Base-by-base conservation (phyloP, 108 stramenopile genomes). In the Skeletonema menzelii region DNA sequence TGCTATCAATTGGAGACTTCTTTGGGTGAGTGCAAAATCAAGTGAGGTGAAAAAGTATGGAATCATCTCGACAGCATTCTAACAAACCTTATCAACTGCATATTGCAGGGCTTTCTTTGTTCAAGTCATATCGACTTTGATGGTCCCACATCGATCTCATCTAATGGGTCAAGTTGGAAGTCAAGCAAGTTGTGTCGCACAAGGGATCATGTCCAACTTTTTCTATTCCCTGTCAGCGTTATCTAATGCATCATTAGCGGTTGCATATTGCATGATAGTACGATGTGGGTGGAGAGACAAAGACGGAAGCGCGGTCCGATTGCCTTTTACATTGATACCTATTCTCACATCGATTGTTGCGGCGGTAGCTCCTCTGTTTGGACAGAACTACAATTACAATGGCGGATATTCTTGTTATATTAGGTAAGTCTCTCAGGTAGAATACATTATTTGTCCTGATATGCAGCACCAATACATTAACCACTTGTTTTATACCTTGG, bases 381-480 rank as follows among this genome's bases (percentile, higher is more conserved):
- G 72, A 13, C 15, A 56, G 26, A 49, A 63, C 24, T 72, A 72
- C 63, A 72, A 72, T 38, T 72, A 56, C 63, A 72, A 64, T 32
- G 72, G 63, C 27, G 63, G 53, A 1, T 72, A 63, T 32, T 72
- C 46, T 64, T 72, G 72, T 56, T 62, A 64, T 38, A 64, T 72
- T 40, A 55, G 40, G 40, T 42, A 2, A 42, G 40, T n/a, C 3
- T 15, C 40, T 42, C 40, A n/a, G 3, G 15, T 42, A n/a, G 40
- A 42, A 42, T 37, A 11, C 35, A n/a, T 3, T 15, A 42, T 15
- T 15, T 12, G 12, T 15, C 15, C n/a, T n/a, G n/a, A n/a, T n/a
- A n/a, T 31, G 35, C 8, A 37, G 8, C 35, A 42, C 5, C 31
- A 32, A 32, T n/a, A 11, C n/a, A 12, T 42, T 15, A 4, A 3